Evolutionary conservation across 108 stramenopile genomes (phyloP).

Genomic region (Epithemia pelagica): DNA sequence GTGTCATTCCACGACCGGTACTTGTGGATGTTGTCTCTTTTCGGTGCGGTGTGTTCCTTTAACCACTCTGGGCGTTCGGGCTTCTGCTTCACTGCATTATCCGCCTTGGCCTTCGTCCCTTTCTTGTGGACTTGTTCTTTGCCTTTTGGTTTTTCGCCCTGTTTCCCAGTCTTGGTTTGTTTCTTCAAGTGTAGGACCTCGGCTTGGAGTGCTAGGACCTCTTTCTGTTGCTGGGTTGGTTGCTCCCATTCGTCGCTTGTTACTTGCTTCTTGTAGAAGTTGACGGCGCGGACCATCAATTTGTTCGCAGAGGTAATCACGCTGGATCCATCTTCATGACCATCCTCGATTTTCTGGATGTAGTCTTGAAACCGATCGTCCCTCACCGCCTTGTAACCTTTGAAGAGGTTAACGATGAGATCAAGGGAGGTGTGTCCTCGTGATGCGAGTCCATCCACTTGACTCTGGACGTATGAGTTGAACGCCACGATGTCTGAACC

Average conservation of each 20-base stretch:
- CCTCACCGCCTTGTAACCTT: conserved; percentile 13
- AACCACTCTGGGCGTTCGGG: neutral
- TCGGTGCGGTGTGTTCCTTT: neutral
- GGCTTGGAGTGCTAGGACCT: neutral
- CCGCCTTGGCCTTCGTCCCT: neutral
- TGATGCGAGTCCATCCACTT: conserved; percentile 7
- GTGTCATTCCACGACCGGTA: neutral
- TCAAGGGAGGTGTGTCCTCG: conserved; percentile 13
- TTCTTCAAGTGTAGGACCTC: neutral
- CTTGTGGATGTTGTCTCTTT: neutral
- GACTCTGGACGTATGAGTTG: conserved; percentile 20
- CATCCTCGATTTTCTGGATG: conserved; percentile 18
- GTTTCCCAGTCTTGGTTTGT: neutral
- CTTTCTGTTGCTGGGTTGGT: neutral
- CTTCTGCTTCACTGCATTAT: no score
- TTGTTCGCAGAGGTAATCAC: conserved; percentile 5
- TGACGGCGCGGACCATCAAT: conserved; percentile 1
- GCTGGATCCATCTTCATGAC: conserved; percentile 20
- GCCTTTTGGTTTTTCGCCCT: neutral
- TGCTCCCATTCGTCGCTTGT: conserved; percentile 8
- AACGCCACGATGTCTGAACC: conserved; percentile 8
- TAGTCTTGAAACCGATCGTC: conserved; percentile 20
- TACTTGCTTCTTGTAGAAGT: neutral
- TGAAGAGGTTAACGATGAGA: conserved; percentile 31
- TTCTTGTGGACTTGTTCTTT: neutral